Percentiles rank a stretch among this genome's conserved stretches.
Evolutionary conservation across 2,329 filamentous ascomycete species (phyloP).

Genomic region (Xylaria sp.): DNA sequence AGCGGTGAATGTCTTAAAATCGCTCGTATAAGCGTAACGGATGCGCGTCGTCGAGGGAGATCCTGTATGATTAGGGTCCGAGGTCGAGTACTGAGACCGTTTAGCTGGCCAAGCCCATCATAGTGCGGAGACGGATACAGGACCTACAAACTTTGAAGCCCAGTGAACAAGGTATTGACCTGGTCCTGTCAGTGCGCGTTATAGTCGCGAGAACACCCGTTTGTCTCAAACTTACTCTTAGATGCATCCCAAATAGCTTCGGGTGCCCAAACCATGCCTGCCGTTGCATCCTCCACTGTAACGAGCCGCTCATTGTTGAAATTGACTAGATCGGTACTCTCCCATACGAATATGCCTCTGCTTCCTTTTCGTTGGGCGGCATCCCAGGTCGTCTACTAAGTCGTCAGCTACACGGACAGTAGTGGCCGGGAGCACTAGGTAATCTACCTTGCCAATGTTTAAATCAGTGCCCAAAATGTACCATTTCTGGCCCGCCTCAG

Average conservation of each 20-base stretch:
- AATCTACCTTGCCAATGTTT: constrained; percentile 58
- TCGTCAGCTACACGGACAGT: constrained; percentile 16
- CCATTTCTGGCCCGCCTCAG: constrained; percentile 62
- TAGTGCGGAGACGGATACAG: background rate
- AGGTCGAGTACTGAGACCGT: constrained; percentile 55
- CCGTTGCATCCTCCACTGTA: constrained; percentile 61
- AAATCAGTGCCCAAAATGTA: constrained; percentile 67
- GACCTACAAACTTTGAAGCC: constrained; percentile 59
- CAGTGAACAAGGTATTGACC: constrained; percentile 59
- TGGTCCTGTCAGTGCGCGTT: constrained; percentile 36
- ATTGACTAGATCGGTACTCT: constrained; percentile 62
- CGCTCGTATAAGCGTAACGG: constrained; percentile 65
- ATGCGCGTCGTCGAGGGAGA: constrained; percentile 58
- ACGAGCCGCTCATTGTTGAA: constrained; percentile 62
- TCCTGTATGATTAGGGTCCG: constrained; percentile 62
- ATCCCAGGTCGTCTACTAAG: constrained; percentile 61
- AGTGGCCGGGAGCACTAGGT: background rate
- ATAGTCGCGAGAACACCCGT: background rate
- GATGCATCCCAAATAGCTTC: constrained; percentile 64
- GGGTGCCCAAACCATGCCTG: constrained; percentile 70
- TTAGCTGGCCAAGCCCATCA: background rate
- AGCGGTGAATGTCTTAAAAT: constrained; percentile 64
- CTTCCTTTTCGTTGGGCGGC: constrained; percentile 63
- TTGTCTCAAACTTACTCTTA: constrained; percentile 47
- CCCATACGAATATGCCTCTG: constrained; percentile 65